Evolutionary conservation across 2,329 filamentous ascomycete genomes (phyloP), one percentile per base, ranked within the genome.

Genomic region (Pestalotiopsis sp.): DNA sequence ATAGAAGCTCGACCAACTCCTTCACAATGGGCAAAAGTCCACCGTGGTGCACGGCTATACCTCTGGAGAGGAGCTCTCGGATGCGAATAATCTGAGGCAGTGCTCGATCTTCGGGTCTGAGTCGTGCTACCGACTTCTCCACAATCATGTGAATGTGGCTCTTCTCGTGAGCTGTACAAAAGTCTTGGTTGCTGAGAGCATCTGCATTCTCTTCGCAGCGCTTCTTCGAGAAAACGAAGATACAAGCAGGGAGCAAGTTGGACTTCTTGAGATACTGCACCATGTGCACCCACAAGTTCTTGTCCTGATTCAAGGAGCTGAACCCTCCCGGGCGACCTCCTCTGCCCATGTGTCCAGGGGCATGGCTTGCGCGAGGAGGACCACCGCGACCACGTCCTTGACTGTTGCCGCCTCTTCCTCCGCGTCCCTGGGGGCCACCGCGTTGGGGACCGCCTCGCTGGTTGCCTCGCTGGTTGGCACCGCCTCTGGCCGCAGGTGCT

Each of bases 141-240:
- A 99, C 94, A 45, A 94, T 95, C 93, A 98, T 98, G 78, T 99
- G 95, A 68, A 97, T 97, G 60, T 93, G 91, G 74, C 96, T 99
- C 86, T 98, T 98, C 82, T 99, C 96, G 3, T 91, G 88, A 0
- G 95, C 94, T 5, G 92, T 98, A 78, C 93, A 97, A 76, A 97
- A 98, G 77, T 99, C 96, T 73, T 97, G 91, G 76, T 98, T 98
- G 70, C 93, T 95, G 25, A 99, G 85, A 0, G 96, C 95, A 78
- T 98, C 94, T 0, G 96, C 96, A 78, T 98, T 99, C 77, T 98
- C 94, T 79, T 99, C 96, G 75, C 96, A 98, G 65, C 96, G 87
- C 81, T 96, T 97, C 83, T 98, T 99, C 2, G 96, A 99, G 80
- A 99, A 99, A 67, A 99, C 95, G 77, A 99, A 99, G 73, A 99